Evolutionary conservation across 768 basidiomycete genomes (phyloP).

Genomic region (Termitomyces bulborhizus): DNA sequence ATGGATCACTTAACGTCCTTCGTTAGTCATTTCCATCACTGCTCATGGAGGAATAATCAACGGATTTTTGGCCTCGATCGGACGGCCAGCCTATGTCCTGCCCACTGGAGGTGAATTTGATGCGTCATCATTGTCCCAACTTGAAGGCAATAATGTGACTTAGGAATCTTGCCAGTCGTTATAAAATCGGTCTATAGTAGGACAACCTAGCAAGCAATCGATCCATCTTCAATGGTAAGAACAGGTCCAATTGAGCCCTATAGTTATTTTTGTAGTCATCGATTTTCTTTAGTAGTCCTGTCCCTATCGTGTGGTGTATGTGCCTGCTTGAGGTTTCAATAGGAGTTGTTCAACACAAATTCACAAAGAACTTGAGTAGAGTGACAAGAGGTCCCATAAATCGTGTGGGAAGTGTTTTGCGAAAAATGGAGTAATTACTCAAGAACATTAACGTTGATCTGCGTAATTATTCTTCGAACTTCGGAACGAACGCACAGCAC

Average conservation of each 20-base stretch:
- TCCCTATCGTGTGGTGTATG: background rate
- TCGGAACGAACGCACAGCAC: too few relatives aligned
- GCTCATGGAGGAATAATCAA: constrained; percentile 62
- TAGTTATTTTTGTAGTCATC: background rate
- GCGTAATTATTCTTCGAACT: too few relatives aligned
- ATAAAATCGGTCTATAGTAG: constrained; percentile 10
- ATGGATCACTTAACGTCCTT: background rate
- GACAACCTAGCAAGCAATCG: background rate
- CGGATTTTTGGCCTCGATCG: constrained; percentile 44
- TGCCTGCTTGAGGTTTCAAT: background rate
- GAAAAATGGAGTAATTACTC: background rate
- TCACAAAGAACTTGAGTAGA: background rate
- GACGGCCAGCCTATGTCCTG: constrained; percentile 36
- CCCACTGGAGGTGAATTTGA: constrained; percentile 56
- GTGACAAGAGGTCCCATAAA: too few relatives aligned
- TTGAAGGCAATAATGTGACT: background rate
- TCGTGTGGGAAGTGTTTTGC: background rate
- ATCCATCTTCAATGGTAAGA: background rate
- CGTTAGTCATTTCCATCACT: constrained; percentile 58
- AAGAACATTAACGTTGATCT: background rate
- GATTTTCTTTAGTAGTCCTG: background rate
- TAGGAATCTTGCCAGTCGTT: constrained; percentile 18
- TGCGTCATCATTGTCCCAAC: background rate
- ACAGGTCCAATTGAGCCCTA: too few relatives aligned
- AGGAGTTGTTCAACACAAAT: background rate